Percentiles rank a stretch among this genome's conserved stretches.
These are phyloP conservation scores for Harringtonia aguacate DNA, from an alignment of 2,329 filamentous ascomycete species.

Conservation along the genomic window DNA sequence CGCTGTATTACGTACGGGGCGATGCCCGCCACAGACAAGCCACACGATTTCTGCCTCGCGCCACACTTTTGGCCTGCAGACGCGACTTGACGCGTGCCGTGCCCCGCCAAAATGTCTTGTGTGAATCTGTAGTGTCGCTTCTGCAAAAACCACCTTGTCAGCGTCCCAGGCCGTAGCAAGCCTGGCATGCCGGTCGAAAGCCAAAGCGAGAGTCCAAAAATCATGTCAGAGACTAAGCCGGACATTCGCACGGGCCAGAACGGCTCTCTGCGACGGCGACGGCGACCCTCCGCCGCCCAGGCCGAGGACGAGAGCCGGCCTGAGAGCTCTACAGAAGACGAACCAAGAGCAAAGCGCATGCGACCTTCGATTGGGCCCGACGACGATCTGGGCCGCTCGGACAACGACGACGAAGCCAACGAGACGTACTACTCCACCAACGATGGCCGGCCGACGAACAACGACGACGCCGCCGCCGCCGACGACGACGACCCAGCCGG, in stretches of 20 bases:
- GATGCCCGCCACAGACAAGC: too few relatives aligned
- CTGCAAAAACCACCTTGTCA: too few relatives aligned
- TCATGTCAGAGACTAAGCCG: constrained; percentile 29
- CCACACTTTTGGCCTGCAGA: too few relatives aligned
- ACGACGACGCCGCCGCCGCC: constrained; percentile 9
- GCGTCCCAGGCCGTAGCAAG: too few relatives aligned
- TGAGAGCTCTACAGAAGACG: constrained; percentile 13
- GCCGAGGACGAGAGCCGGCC: constrained; percentile 17
- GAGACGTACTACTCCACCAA: constrained; percentile 8
- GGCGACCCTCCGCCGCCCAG: constrained; percentile 29
- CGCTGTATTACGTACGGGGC: too few relatives aligned
- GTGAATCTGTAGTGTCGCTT: too few relatives aligned
- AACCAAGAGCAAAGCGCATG: constrained; percentile 22
- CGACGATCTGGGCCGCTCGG: constrained; percentile 3
- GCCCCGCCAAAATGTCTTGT: too few relatives aligned
- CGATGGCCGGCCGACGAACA: constrained; percentile 1
- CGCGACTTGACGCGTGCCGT: too few relatives aligned
- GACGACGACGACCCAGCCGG: constrained; percentile 9
- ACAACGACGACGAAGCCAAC: constrained; percentile 8
- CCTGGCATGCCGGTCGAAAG: neutral
- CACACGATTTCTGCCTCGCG: too few relatives aligned
- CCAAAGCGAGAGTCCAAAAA: neutral
- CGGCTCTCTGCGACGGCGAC: constrained; percentile 26
- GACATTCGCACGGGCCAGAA: constrained; percentile 16
- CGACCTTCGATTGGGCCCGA: constrained; percentile 16